These are phyloP conservation scores for Oxyria digyna DNA, from an alignment of 148 eudicot species.

Conservation along the genomic window DNA sequence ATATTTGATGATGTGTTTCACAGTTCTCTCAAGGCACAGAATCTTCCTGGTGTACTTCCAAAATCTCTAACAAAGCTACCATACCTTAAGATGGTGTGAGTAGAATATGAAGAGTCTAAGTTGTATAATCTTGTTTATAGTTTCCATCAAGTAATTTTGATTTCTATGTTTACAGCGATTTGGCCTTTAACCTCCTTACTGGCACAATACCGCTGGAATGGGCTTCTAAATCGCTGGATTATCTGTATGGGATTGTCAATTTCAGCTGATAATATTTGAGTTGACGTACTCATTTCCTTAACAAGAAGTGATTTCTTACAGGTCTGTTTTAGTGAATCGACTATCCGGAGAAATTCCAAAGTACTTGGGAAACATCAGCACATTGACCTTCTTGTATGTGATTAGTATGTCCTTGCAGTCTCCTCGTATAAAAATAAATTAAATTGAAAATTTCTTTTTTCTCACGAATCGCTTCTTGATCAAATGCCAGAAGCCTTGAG, in stretches of 20 bases:
- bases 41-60: slow-evolving; percentile 28
- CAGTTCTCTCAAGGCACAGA: slow-evolving; percentile 29
- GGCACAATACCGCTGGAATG: not conserved
- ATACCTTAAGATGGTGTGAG: slow-evolving; percentile 15
- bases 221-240: slow-evolving; percentile 5
- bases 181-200: not conserved
- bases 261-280: not conserved
- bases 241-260: not conserved
- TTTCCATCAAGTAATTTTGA: not conserved
- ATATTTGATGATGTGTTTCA: not conserved
- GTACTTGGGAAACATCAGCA: slow-evolving; percentile 31
- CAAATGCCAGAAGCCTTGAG: slow-evolving; percentile 33
- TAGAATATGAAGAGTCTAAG: not conserved
- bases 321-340: slow-evolving; percentile 28
- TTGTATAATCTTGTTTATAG: not conserved
- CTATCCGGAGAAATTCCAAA: slow-evolving; percentile 44
- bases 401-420: not conserved
- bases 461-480: not conserved
- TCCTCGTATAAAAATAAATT: not conserved
- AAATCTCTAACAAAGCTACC: slow-evolving; percentile 25
- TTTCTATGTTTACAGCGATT: not conserved
- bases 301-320: slow-evolving; percentile 9
- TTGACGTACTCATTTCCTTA: not conserved
- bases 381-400: slow-evolving; percentile 30
- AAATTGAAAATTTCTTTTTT: not conserved